Evolutionary conservation across 2,329 filamentous ascomycete genomes (phyloP), one percentile per base, ranked within the genome.

Genomic region (Beauveria asiatica): DNA sequence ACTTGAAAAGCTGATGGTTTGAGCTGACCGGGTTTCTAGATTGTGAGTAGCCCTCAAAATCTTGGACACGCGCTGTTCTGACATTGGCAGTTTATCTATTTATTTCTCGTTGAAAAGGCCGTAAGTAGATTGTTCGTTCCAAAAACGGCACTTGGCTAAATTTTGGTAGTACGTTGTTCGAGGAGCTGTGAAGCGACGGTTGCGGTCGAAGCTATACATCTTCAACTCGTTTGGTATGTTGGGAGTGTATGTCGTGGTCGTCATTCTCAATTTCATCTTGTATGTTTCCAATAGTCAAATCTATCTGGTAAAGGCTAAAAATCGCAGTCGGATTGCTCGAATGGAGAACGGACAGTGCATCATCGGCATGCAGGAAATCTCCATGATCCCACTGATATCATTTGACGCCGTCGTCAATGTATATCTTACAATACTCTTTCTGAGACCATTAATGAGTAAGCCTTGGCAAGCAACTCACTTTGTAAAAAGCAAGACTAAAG

Each of bases 101-200:
- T 83, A 27, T 87, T 87, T 67, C 73, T 87, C 2, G 83, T 85
- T 1, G 85, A 87, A 68, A 84, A 84, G 70, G 83, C 81, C 48
- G 82, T 83, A 70, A 68, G 78, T 71, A 44, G 3, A 16, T 5
- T 2, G 25, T 13, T 1, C 5, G 2, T 19, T n/a, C 25, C 30
- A 10, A 48, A 19, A 21, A 16, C 37, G 50, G 62, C 30, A 56
- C 55, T 63, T 67, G 16, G 65, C 61, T 57, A 33, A 37, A 13
- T 5, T 1, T 11, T 13, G 11, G 4, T 48, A 83, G 79, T 80
- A 83, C 64, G 83, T 86, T 52, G 81, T 87, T 57, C 78, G 82
- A 54, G 78, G 79, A 30, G 76, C 75, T 13, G 70, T 73, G n/a
- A 80, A 78, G 56, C 70, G 73, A 6, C 76, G 84, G n/a, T 64